Conservation (phyloP, 768 basidiomycete species). For the Ephemerocybe angulata region DNA sequence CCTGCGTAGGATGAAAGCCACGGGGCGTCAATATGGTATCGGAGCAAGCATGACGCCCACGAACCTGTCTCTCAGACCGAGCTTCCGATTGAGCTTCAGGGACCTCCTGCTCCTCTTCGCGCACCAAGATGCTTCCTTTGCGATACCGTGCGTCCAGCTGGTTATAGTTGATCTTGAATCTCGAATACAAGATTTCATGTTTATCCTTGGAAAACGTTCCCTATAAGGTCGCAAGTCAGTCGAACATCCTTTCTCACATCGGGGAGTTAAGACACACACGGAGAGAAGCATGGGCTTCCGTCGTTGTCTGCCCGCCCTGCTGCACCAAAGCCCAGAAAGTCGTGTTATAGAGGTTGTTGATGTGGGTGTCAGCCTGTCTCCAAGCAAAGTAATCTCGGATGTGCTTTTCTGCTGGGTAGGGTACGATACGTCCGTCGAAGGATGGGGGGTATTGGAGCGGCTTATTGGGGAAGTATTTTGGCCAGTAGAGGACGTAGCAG, state of each 20-base stretch:
- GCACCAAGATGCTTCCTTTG: slow-evolving; percentile 82
- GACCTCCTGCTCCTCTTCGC: slow-evolving; percentile 37
- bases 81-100: background rate
- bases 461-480: slow-evolving; percentile 67
- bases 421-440: slow-evolving; percentile 85
- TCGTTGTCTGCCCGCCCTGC: slow-evolving; percentile 70
- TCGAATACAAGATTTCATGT: slow-evolving; percentile 83
- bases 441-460: slow-evolving; percentile 80
- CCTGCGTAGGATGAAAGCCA: background rate
- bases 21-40: too few relatives aligned
- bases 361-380: slow-evolving; percentile 95
- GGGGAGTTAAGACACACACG: slow-evolving; percentile 42
- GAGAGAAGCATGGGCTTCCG: slow-evolving; percentile 79
- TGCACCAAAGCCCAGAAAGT: slow-evolving; percentile 91
- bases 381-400: slow-evolving; percentile 92
- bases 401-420: slow-evolving; percentile 71
- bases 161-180: slow-evolving; percentile 88
- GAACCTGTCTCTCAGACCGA: too few relatives aligned
- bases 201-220: slow-evolving; percentile 88
- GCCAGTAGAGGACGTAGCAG: slow-evolving; percentile 85
- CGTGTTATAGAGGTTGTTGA: slow-evolving; percentile 98
- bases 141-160: slow-evolving; percentile 63
- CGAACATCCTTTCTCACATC: background rate
- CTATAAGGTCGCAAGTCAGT: slow-evolving; percentile 35
- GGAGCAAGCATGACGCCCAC: too few relatives aligned